Conservation (phyloP, 371 early-diverging fungal species). For the Furculomyces boomerangus region DNA sequence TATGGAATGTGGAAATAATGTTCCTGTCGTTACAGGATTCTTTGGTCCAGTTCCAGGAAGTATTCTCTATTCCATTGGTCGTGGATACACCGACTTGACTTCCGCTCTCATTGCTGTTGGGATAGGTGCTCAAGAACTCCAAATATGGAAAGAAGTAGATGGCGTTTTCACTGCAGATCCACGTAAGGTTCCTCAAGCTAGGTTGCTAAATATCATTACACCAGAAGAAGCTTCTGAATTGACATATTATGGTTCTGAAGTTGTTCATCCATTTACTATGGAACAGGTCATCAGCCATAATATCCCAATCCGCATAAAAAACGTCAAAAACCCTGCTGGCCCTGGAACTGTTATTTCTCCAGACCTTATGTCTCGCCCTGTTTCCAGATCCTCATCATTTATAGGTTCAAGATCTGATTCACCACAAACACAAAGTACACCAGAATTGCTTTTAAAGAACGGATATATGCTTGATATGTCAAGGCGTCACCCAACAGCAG, state of each 20-base stretch:
- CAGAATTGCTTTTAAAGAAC: constrained; percentile 47
- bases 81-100: constrained; percentile 95
- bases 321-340: constrained; percentile 81
- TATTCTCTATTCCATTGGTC: constrained; percentile 76
- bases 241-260: constrained; percentile 94
- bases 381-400: constrained; percentile 6
- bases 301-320: constrained; percentile 95
- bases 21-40: constrained; percentile 84
- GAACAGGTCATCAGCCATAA: constrained; percentile 87
- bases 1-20: constrained; percentile 38
- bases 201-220: constrained; percentile 71
- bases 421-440: constrained; percentile 22
- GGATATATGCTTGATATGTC: constrained; percentile 52
- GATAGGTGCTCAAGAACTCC: constrained; percentile 67
- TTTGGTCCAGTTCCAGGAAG: constrained; percentile 92
- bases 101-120: constrained; percentile 91
- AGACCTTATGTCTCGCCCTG: constrained; percentile 18
- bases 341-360: constrained; percentile 88
- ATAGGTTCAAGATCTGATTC: constrained; percentile 8
- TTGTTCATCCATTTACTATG: constrained; percentile 98
- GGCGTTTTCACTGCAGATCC: constrained; percentile 98
- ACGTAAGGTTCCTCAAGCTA: constrained; percentile 84
- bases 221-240: constrained; percentile 98
- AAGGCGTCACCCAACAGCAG: constrained; percentile 76
- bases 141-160: constrained; percentile 98